Base-by-base conservation (phyloP, 345 rosid species). In the Turritis glabra region DNA sequence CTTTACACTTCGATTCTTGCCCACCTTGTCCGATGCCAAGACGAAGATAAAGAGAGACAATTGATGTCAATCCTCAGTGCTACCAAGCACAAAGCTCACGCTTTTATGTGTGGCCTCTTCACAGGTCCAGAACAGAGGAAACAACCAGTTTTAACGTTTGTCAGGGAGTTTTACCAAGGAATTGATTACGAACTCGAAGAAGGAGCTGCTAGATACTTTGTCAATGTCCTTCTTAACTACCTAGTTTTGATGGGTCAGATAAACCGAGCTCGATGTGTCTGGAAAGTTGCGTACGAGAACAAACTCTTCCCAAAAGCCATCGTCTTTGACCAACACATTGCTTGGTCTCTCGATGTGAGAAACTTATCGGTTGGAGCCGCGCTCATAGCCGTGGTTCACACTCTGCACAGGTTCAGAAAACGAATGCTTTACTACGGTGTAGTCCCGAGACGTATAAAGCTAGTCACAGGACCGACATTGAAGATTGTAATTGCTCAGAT, bases 221-320 rank as follows among this genome's bases (percentile, higher is more conserved):
- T 92, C 22, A 95, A 95, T 56, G 98, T 95, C 73, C 92, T 92
- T 48, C 91, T 95, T 65, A 95, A 95, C 71, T 95, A 92, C 83
- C 97, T 95, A 51, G 97, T 92, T 72, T 86, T 95, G 19, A 89
- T 89, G 99, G 99, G 97, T 56, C 98, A 90, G 80, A 88, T 92
- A 46, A 95, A 95, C 80, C 84, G 97, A 60, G 99, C 96, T 33
- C 84, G 98, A 14, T 95, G 99, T 76, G 86, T 92, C 65, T 95
- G 98, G 98, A 92, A 95, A 87, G 99, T 95, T 25, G 94, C 98
- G 0, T 92, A 92, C 17, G 98, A 95, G 82, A 95, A 90, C 72
- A 95, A 95, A 84, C 97, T 95, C 75, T 95, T 90, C 74, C 98
- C 97, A 0, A 95, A 95, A 79, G 98, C 99, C 56, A 92, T 95